Percentiles rank a stretch among this genome's conserved stretches.
phyloP scores from a whole-genome alignment of 192 early-diverging fungal genomes.

The Backusella luteola region DNA sequence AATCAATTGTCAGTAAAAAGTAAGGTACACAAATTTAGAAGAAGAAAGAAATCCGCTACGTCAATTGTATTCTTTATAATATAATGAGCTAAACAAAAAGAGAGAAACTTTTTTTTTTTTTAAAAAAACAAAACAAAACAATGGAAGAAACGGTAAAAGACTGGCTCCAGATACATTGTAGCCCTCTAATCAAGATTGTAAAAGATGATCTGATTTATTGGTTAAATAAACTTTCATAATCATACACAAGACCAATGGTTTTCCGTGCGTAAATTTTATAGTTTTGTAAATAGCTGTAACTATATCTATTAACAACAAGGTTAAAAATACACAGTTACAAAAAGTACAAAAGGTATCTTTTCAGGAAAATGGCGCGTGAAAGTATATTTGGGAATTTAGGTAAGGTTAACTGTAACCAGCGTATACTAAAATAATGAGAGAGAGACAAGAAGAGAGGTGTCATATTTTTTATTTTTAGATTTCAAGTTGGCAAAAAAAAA shows the following conservation, averaged over 20 bases:
- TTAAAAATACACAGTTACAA: slow-evolving; percentile 5
- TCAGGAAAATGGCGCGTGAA: slow-evolving; percentile 9
- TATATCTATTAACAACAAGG: background rate
- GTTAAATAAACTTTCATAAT: slow-evolving; percentile 1
- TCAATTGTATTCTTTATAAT: background rate
- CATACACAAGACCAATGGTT: background rate
- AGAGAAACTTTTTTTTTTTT: too few species aligned
- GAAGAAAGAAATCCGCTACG: background rate
- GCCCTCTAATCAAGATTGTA: background rate
- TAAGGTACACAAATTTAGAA: background rate
- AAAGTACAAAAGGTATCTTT: background rate
- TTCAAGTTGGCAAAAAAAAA: too few species aligned
- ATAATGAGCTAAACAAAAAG: background rate
- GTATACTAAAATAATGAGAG: background rate
- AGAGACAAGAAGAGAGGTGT: background rate
- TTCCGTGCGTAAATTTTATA: background rate
- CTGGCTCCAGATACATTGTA: background rate
- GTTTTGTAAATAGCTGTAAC: background rate
- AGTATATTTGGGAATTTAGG: background rate
- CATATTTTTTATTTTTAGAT: too few species aligned
- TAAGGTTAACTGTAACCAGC: background rate
- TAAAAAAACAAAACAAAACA: background rate
- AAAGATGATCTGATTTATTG: background rate
- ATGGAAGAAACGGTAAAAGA: background rate
- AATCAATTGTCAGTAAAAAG: background rate